A percentile compares a stretch with the other conserved stretches of the same genome.
These are phyloP conservation scores for rapeseed (Brassica napus) DNA, from an alignment of 345 rosid genomes.

Conservation along the genomic window Da-Ae NC_063451.1:39765001-39765500, in stretches of 20 bases:
- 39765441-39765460: slow-evolving; percentile 54
- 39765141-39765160: slow-evolving; percentile 75
- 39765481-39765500: slow-evolving; percentile 88
- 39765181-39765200: slow-evolving; percentile 58
- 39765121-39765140: slow-evolving; percentile 56
- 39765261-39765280: slow-evolving; percentile 59
- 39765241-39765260: slow-evolving; percentile 81
- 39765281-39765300: slow-evolving; percentile 60
- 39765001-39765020: slow-evolving; percentile 67
- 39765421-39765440: slow-evolving; percentile 39
- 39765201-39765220: slow-evolving; percentile 54
- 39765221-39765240: slow-evolving; percentile 62
- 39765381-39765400: slow-evolving; percentile 79
- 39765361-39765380: slow-evolving; percentile 67
- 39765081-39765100: slow-evolving; percentile 69
- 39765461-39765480: slow-evolving; percentile 85
- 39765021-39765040: slow-evolving; percentile 92
- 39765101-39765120: slow-evolving; percentile 87
- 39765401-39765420: slow-evolving; percentile 64
- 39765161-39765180: slow-evolving; percentile 95
- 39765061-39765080: slow-evolving; percentile 62
- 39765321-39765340: slow-evolving; percentile 58
- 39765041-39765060: slow-evolving; percentile 88
- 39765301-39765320: slow-evolving; percentile 52
- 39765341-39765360: slow-evolving; percentile 57